phyloP scores from a whole-genome alignment of 345 rosid genomes.

The Salix udensis region DNA sequence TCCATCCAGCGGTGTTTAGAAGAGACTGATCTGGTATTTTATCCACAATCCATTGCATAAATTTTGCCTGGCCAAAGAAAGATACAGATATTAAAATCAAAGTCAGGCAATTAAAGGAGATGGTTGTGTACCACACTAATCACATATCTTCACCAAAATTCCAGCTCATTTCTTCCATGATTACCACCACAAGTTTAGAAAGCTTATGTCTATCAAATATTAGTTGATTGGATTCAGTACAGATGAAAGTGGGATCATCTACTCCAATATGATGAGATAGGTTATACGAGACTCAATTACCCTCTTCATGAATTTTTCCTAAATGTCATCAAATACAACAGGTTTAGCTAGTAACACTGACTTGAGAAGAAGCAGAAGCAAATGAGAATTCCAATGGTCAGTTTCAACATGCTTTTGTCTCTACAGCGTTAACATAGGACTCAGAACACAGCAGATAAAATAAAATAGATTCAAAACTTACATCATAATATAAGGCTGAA shows the following conservation, averaged over 20 bases:
- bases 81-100: neutral
- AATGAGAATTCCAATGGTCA: neutral
- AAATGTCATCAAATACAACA: neutral
- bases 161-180: neutral
- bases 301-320: neutral
- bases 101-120: neutral
- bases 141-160: neutral
- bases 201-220: neutral
- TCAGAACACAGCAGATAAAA: neutral
- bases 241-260: neutral
- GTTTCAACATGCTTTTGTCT: conserved; percentile 1
- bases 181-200: neutral
- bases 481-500: conserved; percentile 77
- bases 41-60: conserved; percentile 89
- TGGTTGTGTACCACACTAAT: neutral
- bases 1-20: conserved; percentile 88
- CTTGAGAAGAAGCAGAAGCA: neutral
- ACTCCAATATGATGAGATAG: neutral
- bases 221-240: neutral
- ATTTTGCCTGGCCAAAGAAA: conserved; percentile 63
- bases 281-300: neutral
- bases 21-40: conserved; percentile 82
- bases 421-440: neutral
- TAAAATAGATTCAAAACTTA: conserved; percentile 38
- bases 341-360: neutral